Base-by-base conservation (phyloP, 495 filamentous ascomycete species). In the Penicillium bialowiezense region DNA sequence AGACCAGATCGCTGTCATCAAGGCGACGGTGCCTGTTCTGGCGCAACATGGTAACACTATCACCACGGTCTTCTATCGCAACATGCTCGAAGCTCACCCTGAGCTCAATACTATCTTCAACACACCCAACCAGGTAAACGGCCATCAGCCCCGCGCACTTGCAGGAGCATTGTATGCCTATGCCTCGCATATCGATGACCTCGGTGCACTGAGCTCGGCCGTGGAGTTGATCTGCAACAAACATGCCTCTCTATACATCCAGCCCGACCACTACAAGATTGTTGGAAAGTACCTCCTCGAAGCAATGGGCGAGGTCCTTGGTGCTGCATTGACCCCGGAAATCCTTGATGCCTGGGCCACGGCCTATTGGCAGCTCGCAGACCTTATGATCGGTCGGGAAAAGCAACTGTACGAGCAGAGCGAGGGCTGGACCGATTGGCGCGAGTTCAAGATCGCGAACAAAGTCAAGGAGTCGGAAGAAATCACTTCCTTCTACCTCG, bases 151-250 rank as follows among this genome's bases (percentile, higher is more conserved):
- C 3, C 71, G 69, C 14, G 85, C 87, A 10, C 74, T 91, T 7
- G 85, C 87, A 32, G 71, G 65, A 42, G 75, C 85, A 10, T 76
- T 91, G 28, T 81, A 83, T 56, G 83, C 82, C 26, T 89, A 89
- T 52, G 87, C 87, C 46, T 72, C 74, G 17, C 74, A 89, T 62
- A 85, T 89, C 60, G 86, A 89, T 64, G 75, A 88, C 66, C 77
- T 88, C 5, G 72, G 69, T 44, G 80, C 75, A 20, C 74, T 91
- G 4, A 51, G 63, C 28, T 72, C 77, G 5, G 81, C 83, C 29
- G 77, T 91, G n/a, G 82, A 85, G 64, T 75, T 82, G 54, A 89
- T 91, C 60, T 83, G 83, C 60, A 76, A 87, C 64, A 89, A 89
- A 67, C 87, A 91, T 54, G 86, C 81, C 35, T 86, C 81, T 0